A percentile compares a stretch with the other conserved stretches of the same genome.
These are phyloP conservation scores for Claviceps capensis DNA, from an alignment of 2,329 filamentous ascomycete genomes.

Conservation along the genomic window DNA sequence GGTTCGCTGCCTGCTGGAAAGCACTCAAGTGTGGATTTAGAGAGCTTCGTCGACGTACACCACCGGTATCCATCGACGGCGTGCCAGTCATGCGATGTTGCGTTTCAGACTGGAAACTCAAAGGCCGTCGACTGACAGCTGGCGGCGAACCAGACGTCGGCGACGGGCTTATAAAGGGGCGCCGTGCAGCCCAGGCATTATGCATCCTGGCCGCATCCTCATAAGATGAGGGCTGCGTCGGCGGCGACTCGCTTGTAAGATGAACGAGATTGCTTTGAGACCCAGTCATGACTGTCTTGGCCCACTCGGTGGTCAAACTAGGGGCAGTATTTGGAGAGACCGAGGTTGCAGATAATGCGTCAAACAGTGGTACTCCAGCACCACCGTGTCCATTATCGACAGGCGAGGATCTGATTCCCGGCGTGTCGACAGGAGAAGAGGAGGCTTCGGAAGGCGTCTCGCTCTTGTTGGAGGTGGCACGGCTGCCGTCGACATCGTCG, in stretches of 20 bases:
- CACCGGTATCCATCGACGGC: slow-evolving; percentile 21
- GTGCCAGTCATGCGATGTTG: slow-evolving; percentile 29
- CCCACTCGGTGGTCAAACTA: slow-evolving; percentile 34
- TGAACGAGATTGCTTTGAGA: slow-evolving; percentile 41
- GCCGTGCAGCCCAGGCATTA: slow-evolving; percentile 32
- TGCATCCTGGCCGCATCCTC: slow-evolving; percentile 31
- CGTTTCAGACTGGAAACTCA: slow-evolving; percentile 41
- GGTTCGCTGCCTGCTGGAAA: slow-evolving; percentile 26
- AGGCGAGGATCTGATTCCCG: slow-evolving; percentile 29
- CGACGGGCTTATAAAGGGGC: slow-evolving; percentile 30
- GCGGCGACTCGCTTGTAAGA: slow-evolving; percentile 37
- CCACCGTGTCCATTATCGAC: slow-evolving; percentile 29
- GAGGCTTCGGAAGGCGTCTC: slow-evolving; percentile 28
- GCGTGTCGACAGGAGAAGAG: slow-evolving; percentile 30
- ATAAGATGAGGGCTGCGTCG: slow-evolving; percentile 38
- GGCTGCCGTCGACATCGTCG: slow-evolving; percentile 15
- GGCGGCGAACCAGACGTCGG: slow-evolving; percentile 28
- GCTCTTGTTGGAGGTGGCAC: slow-evolving; percentile 21
- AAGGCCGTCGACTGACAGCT: slow-evolving; percentile 26
- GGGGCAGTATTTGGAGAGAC: slow-evolving; percentile 33
- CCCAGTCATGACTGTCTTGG: slow-evolving; percentile 26
- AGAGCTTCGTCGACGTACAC: slow-evolving; percentile 30
- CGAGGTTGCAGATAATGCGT: slow-evolving; percentile 34
- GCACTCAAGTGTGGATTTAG: slow-evolving; percentile 35
- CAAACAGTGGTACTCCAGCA: slow-evolving; percentile 30